phyloP scores from a whole-genome alignment of 176 grass and related monocot species.

The Aegilops tauschii region DNA sequence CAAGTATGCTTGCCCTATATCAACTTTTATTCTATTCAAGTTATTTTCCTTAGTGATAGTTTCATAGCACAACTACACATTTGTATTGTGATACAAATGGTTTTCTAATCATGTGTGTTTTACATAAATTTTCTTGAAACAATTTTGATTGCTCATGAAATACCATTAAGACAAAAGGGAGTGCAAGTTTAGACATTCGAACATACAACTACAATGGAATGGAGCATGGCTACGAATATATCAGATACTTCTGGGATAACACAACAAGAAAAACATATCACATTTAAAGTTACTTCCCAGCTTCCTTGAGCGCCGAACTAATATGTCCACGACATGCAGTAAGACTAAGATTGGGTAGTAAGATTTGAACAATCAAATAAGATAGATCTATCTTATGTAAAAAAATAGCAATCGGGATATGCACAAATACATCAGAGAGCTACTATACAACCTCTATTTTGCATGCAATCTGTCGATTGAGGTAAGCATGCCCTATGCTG shows the following conservation, averaged over 20 bases:
- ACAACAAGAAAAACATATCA: too few species aligned
- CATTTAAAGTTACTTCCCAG: background rate
- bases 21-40: too few species aligned
- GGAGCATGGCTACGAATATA: background rate
- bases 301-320: background rate
- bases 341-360: background rate
- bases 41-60: too few species aligned
- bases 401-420: background rate
- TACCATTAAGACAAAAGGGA: background rate
- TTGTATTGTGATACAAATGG: too few species aligned
- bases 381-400: background rate
- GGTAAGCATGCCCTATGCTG: too few species aligned
- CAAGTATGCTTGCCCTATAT: background rate
- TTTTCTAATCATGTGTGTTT: too few species aligned
- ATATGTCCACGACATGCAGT: background rate
- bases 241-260: background rate
- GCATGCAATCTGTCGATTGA: too few species aligned
- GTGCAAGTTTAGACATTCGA: background rate
- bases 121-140: background rate
- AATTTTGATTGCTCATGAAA: background rate
- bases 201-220: background rate
- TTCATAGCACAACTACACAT: too few species aligned
- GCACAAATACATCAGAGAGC: too few species aligned
- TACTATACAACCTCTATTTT: too few species aligned
- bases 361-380: background rate